Evolutionary conservation across 257 asterid genomes (phyloP).

Genomic region (Linderniella brevidens): DNA sequence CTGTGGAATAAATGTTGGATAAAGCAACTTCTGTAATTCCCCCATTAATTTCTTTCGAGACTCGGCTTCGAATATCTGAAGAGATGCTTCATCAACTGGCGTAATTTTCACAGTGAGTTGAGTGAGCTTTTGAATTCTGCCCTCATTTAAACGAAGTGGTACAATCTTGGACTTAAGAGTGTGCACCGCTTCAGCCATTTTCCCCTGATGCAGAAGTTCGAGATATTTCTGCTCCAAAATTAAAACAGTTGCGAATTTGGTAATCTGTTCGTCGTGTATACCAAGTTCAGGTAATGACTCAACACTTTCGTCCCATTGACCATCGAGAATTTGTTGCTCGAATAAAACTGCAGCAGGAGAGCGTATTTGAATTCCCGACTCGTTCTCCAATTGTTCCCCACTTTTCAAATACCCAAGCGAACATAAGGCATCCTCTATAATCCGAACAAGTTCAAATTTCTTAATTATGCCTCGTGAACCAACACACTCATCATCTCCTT

Average conservation of each 20-base stretch:
- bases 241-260: constrained; percentile 43
- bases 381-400: constrained; percentile 67
- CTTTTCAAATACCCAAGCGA: constrained; percentile 59
- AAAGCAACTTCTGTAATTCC: no score
- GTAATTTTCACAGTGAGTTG: no score
- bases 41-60: no score
- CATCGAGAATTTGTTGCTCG: constrained; percentile 32
- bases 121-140: constrained; percentile 13
- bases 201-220: no score
- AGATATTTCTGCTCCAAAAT: constrained; percentile 53
- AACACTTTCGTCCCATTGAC: constrained; percentile 56
- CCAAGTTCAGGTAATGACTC: constrained; percentile 20
- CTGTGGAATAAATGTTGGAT: no score
- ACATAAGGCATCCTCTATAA: constrained; percentile 46
- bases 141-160: no score
- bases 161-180: no score
- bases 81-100: no score
- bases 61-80: no score
- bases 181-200: no score
- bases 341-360: constrained; percentile 35
- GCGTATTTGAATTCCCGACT: constrained; percentile 48
- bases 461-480: constrained; percentile 51
- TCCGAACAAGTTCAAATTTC: constrained; percentile 55
- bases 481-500: no score
- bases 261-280: constrained; percentile 36